These are phyloP conservation scores for Trichoderma gamsii DNA, from an alignment of 495 filamentous ascomycete genomes.

Conservation along the genomic window DNA sequence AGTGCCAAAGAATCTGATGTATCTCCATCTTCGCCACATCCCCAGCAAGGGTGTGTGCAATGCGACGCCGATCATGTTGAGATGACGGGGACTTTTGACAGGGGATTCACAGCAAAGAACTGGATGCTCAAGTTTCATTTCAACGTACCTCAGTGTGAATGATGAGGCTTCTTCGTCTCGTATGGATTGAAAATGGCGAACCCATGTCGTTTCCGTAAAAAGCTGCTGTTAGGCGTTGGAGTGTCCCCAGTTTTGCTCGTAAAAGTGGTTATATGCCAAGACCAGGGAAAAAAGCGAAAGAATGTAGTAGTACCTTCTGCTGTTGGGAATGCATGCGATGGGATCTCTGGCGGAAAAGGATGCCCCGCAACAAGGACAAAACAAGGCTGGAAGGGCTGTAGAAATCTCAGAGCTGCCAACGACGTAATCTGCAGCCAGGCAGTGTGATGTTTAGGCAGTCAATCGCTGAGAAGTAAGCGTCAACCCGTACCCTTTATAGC, in stretches of 20 bases:
- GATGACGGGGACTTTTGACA: neutral
- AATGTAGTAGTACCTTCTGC: conserved; percentile 1
- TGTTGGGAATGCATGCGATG: conserved; percentile 13
- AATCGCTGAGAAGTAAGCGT: neutral
- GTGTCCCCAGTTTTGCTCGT: neutral
- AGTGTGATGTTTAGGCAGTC: neutral
- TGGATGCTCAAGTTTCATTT: neutral
- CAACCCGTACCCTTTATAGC: neutral
- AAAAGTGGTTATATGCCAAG: neutral
- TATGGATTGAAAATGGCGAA: neutral
- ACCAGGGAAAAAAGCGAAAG: neutral
- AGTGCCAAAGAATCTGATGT: neutral
- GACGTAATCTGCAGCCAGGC: neutral
- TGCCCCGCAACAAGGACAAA: neutral
- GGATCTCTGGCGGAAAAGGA: conserved; percentile 1
- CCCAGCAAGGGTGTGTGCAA: neutral
- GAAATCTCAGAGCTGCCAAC: neutral
- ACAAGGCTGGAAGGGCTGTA: neutral
- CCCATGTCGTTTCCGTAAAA: neutral
- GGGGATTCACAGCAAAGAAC: neutral
- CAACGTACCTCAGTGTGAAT: neutral
- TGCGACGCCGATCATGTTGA: neutral
- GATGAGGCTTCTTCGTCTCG: neutral
- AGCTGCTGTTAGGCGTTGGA: neutral
- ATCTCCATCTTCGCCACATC: neutral